Conservation (phyloP, 306 rosid species). For the Rosa rugosa region DNA sequence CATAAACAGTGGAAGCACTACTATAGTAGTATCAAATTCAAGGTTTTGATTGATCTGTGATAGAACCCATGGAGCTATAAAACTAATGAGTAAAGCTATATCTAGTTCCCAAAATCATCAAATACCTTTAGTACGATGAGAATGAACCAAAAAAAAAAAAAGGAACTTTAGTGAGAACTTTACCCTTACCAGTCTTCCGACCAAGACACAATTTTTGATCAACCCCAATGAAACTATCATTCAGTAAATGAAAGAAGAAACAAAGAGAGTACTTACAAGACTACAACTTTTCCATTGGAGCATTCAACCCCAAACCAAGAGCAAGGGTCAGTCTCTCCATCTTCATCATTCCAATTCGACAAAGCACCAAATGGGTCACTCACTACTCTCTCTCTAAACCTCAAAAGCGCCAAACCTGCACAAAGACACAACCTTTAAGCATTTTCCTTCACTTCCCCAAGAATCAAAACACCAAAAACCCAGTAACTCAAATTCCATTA, state of each 20-base stretch:
- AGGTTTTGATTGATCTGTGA: background rate
- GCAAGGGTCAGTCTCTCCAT: conserved; percentile 54
- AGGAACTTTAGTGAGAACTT: background rate
- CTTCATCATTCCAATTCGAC: conserved; percentile 68
- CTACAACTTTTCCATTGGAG: conserved; percentile 65
- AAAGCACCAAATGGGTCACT: conserved; percentile 81
- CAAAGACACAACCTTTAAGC: conserved; percentile 22
- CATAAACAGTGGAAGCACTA: background rate
- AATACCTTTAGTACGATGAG: background rate
- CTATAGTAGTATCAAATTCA: conserved; percentile 1
- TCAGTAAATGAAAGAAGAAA: background rate
- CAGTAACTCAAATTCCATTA: conserved; percentile 21
- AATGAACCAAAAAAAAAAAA: background rate
- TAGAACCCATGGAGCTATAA: background rate
- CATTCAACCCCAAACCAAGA: conserved; percentile 88
- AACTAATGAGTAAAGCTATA: background rate
- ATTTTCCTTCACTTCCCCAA: conserved; percentile 19
- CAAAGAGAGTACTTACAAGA: conserved; percentile 57
- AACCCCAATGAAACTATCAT: background rate
- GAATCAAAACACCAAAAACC: conserved; percentile 4
- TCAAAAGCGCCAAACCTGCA: conserved; percentile 82
- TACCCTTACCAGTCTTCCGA: background rate
- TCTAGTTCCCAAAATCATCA: background rate
- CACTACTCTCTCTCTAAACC: conserved; percentile 57
- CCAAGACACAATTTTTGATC: conserved; percentile 2